Evolutionary conservation across 495 filamentous ascomycete species (phyloP), one percentile per base, ranked within the genome.

Genomic region (Tuber microsphaerosporum): DNA sequence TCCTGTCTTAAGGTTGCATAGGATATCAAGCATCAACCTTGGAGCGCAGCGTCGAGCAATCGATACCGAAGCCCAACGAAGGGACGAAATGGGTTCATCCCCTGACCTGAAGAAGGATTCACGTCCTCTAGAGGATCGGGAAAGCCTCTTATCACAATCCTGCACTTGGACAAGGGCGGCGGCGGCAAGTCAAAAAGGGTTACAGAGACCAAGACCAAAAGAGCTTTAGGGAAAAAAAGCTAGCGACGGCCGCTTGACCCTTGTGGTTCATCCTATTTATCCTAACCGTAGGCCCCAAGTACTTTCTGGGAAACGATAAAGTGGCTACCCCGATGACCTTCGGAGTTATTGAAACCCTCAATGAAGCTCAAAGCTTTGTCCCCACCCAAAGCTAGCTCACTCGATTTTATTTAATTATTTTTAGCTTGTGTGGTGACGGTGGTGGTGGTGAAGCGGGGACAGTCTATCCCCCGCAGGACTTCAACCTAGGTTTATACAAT

Each of bases 401-500:
- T 31, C 31, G 5, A 16, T 17, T 61, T 31, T 31, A 65, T 34
- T 65, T 19, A 65, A 56, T 56, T 26, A 56, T 56, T 56, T 56
- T 61, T 65, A 34, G 26, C 56, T 16, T 31, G 12, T 34, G 34
- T 65, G 56, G 56, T 31, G 56, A 14, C 31, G 26, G 56, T 26
- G 56, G 26, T 26, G 56, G 26, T 14, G 26, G 56, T 2, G 56
- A 65, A 34, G 56, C 26, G 56, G 56, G 56, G 56, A 8, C 56
- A 34, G 16, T 34, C 56, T 26, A 26, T 26, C 48, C 20, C 19
- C 46, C 51, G 56, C 56, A 65, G 26, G 14, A 34, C 56, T 65
- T 75, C 70, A 75, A 79, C 76, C 76, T 76, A 70, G 77, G 77
- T 79, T 79, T 79, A 43, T 75, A 70, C 79, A 26, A 65, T 75